Conservation (phyloP, 1,284 basidiomycete genomes). For the Phylloporus gajari region DNA sequence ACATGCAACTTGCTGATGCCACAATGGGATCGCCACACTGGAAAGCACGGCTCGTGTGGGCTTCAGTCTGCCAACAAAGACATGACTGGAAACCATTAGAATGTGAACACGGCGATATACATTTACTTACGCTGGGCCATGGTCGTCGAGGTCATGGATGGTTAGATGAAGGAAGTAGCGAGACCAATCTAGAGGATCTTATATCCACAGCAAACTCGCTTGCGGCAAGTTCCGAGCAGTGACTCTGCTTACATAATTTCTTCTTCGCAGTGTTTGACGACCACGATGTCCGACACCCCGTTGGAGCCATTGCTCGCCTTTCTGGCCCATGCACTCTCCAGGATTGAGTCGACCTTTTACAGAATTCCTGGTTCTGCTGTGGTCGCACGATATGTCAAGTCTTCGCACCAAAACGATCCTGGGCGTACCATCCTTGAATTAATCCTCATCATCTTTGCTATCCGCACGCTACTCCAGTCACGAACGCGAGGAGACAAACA, state of each 20-base stretch:
- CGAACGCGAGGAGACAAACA: constrained; percentile 87
- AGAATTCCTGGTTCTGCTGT: constrained; percentile 90
- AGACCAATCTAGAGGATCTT: too few relatives aligned
- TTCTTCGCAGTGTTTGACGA: constrained; percentile 18
- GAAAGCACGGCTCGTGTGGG: too few relatives aligned
- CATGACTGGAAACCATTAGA: too few relatives aligned
- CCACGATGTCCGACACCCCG: constrained; percentile 35
- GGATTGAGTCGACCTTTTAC: constrained; percentile 71
- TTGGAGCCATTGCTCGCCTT: constrained; percentile 72
- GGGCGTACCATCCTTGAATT: constrained; percentile 92
- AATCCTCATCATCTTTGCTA: constrained; percentile 88
- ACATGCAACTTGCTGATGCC: too few relatives aligned
- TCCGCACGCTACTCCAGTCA: constrained; percentile 89
- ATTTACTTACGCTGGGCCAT: too few relatives aligned
- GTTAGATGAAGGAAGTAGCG: too few relatives aligned
- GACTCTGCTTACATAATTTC: constrained; percentile 30
- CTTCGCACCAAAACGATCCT: constrained; percentile 92
- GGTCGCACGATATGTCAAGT: constrained; percentile 89
- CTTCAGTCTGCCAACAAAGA: too few relatives aligned
- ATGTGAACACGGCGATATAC: too few relatives aligned
- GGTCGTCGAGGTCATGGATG: too few relatives aligned
- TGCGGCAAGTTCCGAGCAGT: too few relatives aligned
- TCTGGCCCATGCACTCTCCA: constrained; percentile 64
- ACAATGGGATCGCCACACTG: too few relatives aligned
- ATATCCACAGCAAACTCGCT: too few relatives aligned